These are phyloP conservation scores for Phoma sp. DNA, from an alignment of 2,329 filamentous ascomycete species.

Conservation along the genomic window DNA sequence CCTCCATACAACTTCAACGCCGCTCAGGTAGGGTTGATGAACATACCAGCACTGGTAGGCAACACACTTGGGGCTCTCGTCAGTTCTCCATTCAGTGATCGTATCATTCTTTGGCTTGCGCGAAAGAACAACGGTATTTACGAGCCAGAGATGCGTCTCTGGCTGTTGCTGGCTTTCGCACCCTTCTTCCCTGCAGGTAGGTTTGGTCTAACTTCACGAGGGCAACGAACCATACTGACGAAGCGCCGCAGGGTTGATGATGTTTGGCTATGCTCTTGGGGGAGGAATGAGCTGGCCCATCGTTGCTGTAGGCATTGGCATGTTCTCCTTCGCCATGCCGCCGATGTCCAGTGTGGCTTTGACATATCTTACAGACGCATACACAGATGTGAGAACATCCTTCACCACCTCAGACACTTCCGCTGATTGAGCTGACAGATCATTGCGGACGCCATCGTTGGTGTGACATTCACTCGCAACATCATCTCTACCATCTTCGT, in stretches of 20 bases:
- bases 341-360: slow-evolving; percentile 30
- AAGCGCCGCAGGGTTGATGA: neutral
- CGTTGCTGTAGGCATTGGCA: slow-evolving; percentile 16
- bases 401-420: neutral
- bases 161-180: slow-evolving; percentile 14
- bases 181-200: slow-evolving; percentile 17
- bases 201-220: neutral
- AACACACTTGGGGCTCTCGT: slow-evolving; percentile 42
- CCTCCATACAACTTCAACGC: slow-evolving; percentile 51
- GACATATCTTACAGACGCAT: slow-evolving; percentile 50
- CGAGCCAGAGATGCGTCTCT: slow-evolving; percentile 59
- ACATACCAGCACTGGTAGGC: slow-evolving; percentile 46
- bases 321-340: slow-evolving; percentile 17
- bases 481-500: slow-evolving; percentile 53
- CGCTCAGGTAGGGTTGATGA: slow-evolving; percentile 49
- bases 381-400: slow-evolving; percentile 16
- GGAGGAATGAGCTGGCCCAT: slow-evolving; percentile 14
- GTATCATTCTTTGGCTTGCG: slow-evolving; percentile 48
- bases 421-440: slow-evolving; percentile 29
- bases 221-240: neutral
- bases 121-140: slow-evolving; percentile 56
- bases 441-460: slow-evolving; percentile 55
- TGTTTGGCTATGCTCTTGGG: slow-evolving; percentile 17
- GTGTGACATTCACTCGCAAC: slow-evolving; percentile 55
- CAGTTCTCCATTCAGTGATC: slow-evolving; percentile 40